These are phyloP conservation scores for Trichaptum fuscoviolaceum DNA, from an alignment of 768 basidiomycete species.

Conservation along the genomic window DNA sequence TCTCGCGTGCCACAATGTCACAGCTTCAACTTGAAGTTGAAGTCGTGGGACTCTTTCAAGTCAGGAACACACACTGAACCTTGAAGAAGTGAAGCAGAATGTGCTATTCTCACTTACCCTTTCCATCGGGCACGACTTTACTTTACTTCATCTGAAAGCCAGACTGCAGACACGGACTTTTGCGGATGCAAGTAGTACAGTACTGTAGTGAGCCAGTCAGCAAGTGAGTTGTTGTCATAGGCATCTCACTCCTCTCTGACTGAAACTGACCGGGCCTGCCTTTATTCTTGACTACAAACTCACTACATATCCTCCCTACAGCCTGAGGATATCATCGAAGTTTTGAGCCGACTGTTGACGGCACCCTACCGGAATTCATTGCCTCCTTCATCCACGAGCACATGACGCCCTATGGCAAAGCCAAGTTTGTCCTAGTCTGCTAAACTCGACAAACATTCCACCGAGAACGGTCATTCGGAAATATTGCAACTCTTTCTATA, in stretches of 20 bases:
- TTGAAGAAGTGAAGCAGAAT: too few species aligned
- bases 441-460: slow-evolving; percentile 95
- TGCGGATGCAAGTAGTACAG: slow-evolving; percentile 91
- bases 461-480: slow-evolving; percentile 94
- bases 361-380: slow-evolving; percentile 91
- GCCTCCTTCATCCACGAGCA: slow-evolving; percentile 89
- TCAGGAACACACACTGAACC: too few species aligned
- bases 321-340: slow-evolving; percentile 97
- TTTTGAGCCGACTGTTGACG: slow-evolving; percentile 61
- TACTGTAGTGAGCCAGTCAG: slow-evolving; percentile 99
- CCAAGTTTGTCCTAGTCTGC: slow-evolving; percentile 96
- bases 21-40: too few species aligned
- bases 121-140: slow-evolving; percentile 85
- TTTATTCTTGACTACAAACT: slow-evolving; percentile 48
- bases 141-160: slow-evolving; percentile 81
- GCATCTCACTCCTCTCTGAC: background rate
- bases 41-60: too few species aligned
- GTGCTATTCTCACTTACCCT: too few species aligned
- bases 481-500: slow-evolving; percentile 84
- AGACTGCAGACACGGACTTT: slow-evolving; percentile 98
- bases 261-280: slow-evolving; percentile 1
- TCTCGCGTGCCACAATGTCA: too few species aligned
- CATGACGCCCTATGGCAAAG: slow-evolving; percentile 95
- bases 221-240: slow-evolving; percentile 58
- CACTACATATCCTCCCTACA: slow-evolving; percentile 96